A percentile compares a stretch with the other conserved stretches of the same genome.
These are phyloP conservation scores for Syzygium syzygioides DNA, from an alignment of 441 rosid genomes.

Conservation along the genomic window DNA sequence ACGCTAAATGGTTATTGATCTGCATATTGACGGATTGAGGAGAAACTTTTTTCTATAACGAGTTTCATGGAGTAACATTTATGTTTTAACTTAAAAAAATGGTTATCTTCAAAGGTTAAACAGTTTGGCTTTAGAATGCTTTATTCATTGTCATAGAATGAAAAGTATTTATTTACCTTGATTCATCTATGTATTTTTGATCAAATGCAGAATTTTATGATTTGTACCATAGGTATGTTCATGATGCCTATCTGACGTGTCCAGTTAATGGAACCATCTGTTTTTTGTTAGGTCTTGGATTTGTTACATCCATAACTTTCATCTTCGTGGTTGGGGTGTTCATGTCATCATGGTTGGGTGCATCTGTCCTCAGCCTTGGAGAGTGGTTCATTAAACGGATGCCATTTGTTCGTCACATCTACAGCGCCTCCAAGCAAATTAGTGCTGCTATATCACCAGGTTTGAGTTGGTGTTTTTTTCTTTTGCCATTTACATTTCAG, in stretches of 20 bases:
- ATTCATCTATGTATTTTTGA: slow-evolving; percentile 10
- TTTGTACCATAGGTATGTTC: not conserved
- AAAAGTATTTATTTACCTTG: not conserved
- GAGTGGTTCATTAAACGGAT: slow-evolving; percentile 98
- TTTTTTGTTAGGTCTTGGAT: slow-evolving; percentile 69
- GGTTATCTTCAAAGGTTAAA: not conserved
- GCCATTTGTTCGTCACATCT: slow-evolving; percentile 96
- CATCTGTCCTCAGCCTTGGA: slow-evolving; percentile 82
- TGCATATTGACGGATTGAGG: not conserved
- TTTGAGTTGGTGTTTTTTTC: slow-evolving; percentile 6
- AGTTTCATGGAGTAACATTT: not conserved
- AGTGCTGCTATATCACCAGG: slow-evolving; percentile 99
- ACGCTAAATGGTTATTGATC: not conserved
- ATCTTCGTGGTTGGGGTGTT: slow-evolving; percentile 96
- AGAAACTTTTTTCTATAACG: not conserved
- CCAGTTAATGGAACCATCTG: not conserved
- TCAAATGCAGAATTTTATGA: not conserved
- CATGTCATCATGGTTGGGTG: slow-evolving; percentile 99
- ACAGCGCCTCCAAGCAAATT: slow-evolving; percentile 96
- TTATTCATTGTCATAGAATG: not conserved
- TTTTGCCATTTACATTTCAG: not conserved
- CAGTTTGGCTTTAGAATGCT: not conserved
- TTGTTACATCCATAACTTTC: slow-evolving; percentile 83
- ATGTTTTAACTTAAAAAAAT: not conserved
- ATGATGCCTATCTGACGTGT: not conserved